A percentile compares a stretch with the other conserved stretches of the same genome.
These are phyloP conservation scores for Cladophialophora yegresii DNA, from an alignment of 2,329 filamentous ascomycete genomes.

Conservation along the genomic window DNA sequence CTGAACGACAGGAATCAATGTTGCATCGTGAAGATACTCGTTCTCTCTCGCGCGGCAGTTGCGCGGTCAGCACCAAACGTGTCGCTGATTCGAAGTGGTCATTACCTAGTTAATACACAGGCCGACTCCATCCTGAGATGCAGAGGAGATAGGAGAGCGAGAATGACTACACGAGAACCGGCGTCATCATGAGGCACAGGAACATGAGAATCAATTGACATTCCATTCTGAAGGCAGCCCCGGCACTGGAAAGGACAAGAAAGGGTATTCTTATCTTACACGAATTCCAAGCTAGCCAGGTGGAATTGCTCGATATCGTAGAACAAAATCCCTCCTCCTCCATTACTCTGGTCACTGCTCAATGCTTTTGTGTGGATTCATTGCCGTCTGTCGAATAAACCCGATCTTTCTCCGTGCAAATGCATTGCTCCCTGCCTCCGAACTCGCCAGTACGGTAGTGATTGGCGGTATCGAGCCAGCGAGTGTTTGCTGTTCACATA, in stretches of 20 bases:
- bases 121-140: background rate
- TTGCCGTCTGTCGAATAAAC: slow-evolving; percentile 15
- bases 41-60: slow-evolving; percentile 13
- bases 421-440: slow-evolving; percentile 21
- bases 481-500: slow-evolving; percentile 28
- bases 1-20: background rate
- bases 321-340: slow-evolving; percentile 32
- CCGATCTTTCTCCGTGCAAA: slow-evolving; percentile 27
- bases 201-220: slow-evolving; percentile 22
- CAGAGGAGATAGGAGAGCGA: background rate
- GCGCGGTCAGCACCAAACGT: slow-evolving; percentile 8
- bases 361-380: slow-evolving; percentile 26
- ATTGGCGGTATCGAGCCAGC: slow-evolving; percentile 23
- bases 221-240: slow-evolving; percentile 31
- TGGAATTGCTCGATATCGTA: slow-evolving; percentile 27
- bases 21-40: background rate
- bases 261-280: slow-evolving; percentile 30
- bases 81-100: background rate
- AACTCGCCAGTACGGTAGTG: slow-evolving; percentile 24
- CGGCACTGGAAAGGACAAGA: slow-evolving; percentile 17
- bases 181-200: background rate
- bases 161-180: background rate
- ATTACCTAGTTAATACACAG: background rate
- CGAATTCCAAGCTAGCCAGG: slow-evolving; percentile 31
- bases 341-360: slow-evolving; percentile 20